Base-by-base conservation (phyloP, 129 eudicot genomes). In the Centrapalus pauciflorus region DNA sequence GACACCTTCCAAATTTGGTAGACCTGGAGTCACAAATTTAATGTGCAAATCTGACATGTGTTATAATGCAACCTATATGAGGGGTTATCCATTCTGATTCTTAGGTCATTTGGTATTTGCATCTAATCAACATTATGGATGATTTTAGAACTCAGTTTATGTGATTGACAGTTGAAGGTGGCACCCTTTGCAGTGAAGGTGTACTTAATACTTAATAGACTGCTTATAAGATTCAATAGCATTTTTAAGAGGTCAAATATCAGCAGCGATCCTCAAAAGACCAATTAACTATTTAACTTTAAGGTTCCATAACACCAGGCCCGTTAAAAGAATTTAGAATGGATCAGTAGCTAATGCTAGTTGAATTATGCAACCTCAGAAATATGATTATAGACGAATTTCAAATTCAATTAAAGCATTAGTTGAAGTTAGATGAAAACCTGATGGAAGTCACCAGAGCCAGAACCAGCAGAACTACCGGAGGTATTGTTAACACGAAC, bases 381-480 rank as follows among this genome's bases (percentile, higher is more conserved):
- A 14, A 40, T 19, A 28, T 14, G 9, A 32, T 7, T 6, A 14
- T 38, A 68, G 30, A 8, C 17, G 1, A n/a, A 23, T 12, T 33
- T 37, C 17, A 38, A 21, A 2, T 30, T 55, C 14, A 41, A 41
- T n/a, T 54, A 4, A 23, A 12, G 20, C 14, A 52, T 0, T 29
- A 17, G 27, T 4, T 24, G 10, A 10, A 40, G 26, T 32, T n/a
- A 16, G 25, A 59, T 0, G 12, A 24, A 37, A 37, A 94, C 99
- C 99, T 94, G 99, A 79, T 94, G 97, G 49, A 94, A 94, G 57
- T 94, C 99, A 8, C 99, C 99, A 59, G 99, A 94, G 78, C 99
- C 99, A 28, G 99, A 94, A 79, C 99, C 99, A 12, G 99, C 99
- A 13, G 99, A 94, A 52, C 99, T 94, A 20, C 99, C 97, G 12